phyloP scores from a whole-genome alignment of 169 alveolate genomes.

The Cystoisospora suis region DNA sequence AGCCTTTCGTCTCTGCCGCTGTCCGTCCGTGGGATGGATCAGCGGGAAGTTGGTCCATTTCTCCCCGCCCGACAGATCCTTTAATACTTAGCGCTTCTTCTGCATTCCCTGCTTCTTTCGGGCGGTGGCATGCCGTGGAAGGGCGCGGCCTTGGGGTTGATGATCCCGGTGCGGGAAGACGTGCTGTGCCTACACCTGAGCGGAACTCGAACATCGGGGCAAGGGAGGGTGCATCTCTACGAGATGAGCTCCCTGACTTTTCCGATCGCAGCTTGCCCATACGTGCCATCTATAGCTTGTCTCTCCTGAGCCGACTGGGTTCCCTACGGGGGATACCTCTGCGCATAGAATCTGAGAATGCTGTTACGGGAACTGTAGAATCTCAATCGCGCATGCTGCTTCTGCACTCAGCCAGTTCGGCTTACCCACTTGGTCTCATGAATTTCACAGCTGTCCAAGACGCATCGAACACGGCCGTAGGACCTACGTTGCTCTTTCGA shows the following conservation, averaged over 20 bases:
- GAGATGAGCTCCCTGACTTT: not conserved
- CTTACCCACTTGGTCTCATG: not conserved
- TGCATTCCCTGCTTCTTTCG: too few relatives aligned
- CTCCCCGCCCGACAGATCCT: too few relatives aligned
- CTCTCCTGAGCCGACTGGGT: not conserved
- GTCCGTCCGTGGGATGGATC: not conserved
- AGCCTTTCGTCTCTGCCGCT: not conserved
- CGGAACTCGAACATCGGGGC: too few relatives aligned
- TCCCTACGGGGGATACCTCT: not conserved
- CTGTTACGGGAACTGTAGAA: not conserved
- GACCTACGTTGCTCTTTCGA: conserved; percentile 1
- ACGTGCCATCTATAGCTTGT: conserved; percentile 17
- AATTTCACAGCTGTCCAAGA: not conserved
- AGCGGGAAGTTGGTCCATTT: not conserved
- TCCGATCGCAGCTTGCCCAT: not conserved
- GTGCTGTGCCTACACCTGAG: too few relatives aligned
- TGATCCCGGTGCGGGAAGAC: too few relatives aligned
- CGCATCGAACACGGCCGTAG: not conserved
- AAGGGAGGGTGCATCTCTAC: too few relatives aligned
- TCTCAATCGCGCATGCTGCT: not conserved
- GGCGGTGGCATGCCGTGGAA: too few relatives aligned
- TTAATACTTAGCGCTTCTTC: too few relatives aligned
- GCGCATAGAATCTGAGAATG: not conserved
- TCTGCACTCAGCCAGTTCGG: not conserved
- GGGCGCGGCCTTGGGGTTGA: too few relatives aligned